Evolutionary conservation across 331 rosid species (phyloP), one percentile per base, ranked within the genome.

Genomic region (Malus hybrid): DNA sequence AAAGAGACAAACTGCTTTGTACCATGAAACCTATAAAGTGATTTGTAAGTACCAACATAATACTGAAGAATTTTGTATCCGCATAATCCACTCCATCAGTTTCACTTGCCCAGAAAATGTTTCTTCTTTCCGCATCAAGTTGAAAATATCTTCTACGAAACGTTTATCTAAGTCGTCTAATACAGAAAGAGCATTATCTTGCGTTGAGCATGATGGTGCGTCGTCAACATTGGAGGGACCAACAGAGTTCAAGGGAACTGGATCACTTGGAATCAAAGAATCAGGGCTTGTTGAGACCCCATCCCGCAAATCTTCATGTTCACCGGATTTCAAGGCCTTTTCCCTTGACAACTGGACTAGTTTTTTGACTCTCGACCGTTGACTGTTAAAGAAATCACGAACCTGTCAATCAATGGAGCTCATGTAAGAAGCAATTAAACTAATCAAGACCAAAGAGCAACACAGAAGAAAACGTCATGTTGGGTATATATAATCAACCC

Each of bases 331-430:
- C 42, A 82, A 54, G 10, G 88, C 85, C 81, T 84, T 92, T 85
- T 92, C 98, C 79, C 87, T 86, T 31, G 99, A 92, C 84, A 86
- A 60, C 72, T 89, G 96, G 39, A 88, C 93, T 55, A 74, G 33
- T 86, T 84, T 95, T 80, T 91, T 90, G 69, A 95, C 99, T 71
- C 98, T 90, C 5, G 97, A 85, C 14, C 99, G 97, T 86, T 95
- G 99, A 76, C 87, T 79, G 29, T 72, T 84, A 84, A 95, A 95
- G 80, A 87, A 95, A 19, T 92, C 99, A 46, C 98, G 99, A 74
- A 92, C 98, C 98, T 95, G 83, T 46, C 65, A 66, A 67, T 65
- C 60, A 69, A 57, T 19, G 61, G 36, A 81, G 75, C 48, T 73
- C 64, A 76, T 6, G 71, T 76, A 80, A 79, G 76, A 59, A 14